A percentile compares a stretch with the other conserved stretches of the same genome.
Conservation (phyloP, 352 stramenopile genomes). For the Globisporangium polare region DNA sequence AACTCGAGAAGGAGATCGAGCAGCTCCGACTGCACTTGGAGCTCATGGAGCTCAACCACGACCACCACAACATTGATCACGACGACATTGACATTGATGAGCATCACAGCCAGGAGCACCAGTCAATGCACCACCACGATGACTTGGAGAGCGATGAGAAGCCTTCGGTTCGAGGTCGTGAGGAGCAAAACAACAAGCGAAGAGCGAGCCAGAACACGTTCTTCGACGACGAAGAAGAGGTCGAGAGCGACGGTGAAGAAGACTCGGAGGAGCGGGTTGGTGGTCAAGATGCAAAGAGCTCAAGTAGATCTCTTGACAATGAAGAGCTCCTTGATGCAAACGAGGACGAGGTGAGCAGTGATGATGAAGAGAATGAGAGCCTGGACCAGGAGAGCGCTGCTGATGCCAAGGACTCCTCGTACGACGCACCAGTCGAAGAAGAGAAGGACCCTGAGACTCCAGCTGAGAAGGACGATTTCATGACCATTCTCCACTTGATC, state of each 20-base stretch:
- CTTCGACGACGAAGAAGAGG: constrained; percentile 18
- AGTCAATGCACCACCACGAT: constrained; percentile 10
- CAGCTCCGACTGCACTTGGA: constrained; percentile 54
- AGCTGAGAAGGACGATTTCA: constrained; percentile 41
- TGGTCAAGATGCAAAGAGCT: neutral
- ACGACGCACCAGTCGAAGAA: neutral
- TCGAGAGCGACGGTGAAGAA: constrained; percentile 16
- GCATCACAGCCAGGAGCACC: neutral
- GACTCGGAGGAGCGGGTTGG: constrained; percentile 13
- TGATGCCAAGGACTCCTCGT: constrained; percentile 8
- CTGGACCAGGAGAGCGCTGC: constrained; percentile 3
- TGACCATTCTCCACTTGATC: constrained; percentile 32
- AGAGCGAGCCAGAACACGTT: constrained; percentile 1
- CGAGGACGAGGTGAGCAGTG: neutral
- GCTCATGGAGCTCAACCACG: constrained; percentile 31
- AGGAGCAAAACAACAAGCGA: constrained; percentile 9
- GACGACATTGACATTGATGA: neutral
- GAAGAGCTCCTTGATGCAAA: neutral
- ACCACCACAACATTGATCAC: constrained; percentile 1
- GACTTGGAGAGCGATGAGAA: constrained; percentile 11
- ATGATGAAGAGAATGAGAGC: constrained; percentile 14
- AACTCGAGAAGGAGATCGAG: constrained; percentile 61
- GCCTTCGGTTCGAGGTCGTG: neutral
- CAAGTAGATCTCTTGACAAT: neutral
- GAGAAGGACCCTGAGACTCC: constrained; percentile 20